Conservation (phyloP, 441 rosid genomes). For the Hura crepitans region DNA sequence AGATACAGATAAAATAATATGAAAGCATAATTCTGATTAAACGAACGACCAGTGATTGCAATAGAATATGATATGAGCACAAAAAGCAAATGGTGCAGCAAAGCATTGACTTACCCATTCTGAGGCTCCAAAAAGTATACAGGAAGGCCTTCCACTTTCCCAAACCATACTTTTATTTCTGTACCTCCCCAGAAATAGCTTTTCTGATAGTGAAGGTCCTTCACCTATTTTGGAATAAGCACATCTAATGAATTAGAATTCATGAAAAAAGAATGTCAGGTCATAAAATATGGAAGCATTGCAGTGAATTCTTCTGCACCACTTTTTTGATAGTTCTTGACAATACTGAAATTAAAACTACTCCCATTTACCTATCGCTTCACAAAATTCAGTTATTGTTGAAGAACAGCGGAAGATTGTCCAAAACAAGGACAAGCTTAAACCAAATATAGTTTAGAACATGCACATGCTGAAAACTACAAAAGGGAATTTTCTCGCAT, state of each 20-base stretch:
- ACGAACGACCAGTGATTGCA: background rate
- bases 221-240: conserved; percentile 50
- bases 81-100: conserved; percentile 7
- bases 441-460: background rate
- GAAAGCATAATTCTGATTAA: background rate
- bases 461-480: background rate
- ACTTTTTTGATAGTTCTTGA: background rate
- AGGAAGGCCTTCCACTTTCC: conserved; percentile 87
- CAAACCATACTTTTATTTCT: conserved; percentile 90
- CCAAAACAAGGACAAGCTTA: background rate
- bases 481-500: background rate
- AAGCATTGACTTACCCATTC: conserved; percentile 56
- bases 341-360: background rate
- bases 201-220: conserved; percentile 61
- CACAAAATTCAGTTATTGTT: background rate
- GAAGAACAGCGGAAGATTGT: background rate
- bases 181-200: conserved; percentile 81
- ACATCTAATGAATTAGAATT: conserved; percentile 11
- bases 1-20: background rate
- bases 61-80: background rate
- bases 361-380: background rate
- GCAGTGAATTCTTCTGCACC: background rate
- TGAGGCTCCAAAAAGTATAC: conserved; percentile 94
- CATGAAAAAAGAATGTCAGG: background rate
- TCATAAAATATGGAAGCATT: background rate